Conservation (phyloP, 345 rosid species). For the Fremontodendron californicum region DNA sequence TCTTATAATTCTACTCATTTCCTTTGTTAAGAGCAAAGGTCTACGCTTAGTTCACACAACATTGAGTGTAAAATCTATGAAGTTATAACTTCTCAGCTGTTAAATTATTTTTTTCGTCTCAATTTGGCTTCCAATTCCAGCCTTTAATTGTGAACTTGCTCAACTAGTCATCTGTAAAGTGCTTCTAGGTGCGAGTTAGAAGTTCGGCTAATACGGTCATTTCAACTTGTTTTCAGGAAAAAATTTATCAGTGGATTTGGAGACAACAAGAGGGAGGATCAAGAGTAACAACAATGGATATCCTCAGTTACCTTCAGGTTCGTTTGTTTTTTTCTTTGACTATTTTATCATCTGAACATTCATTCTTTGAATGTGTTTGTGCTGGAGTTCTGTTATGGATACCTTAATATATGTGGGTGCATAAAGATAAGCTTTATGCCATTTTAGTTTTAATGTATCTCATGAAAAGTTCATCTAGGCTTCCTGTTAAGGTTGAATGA, state of each 20-base stretch:
- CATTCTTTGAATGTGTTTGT: neutral
- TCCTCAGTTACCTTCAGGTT: constrained; percentile 71
- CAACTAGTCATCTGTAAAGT: neutral
- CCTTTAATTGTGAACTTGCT: neutral
- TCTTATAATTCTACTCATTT: neutral
- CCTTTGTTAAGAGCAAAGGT: constrained; percentile 1
- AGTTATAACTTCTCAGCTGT: neutral
- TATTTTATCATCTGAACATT: neutral
- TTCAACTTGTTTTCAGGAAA: constrained; percentile 54
- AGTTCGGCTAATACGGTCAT: neutral
- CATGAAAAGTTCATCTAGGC: neutral
- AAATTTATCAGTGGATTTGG: constrained; percentile 78
- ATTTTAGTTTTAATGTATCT: neutral
- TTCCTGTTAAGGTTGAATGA: neutral
- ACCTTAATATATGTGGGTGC: neutral
- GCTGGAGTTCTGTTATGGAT: neutral
- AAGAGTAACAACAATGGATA: constrained; percentile 63
- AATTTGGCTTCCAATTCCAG: neutral
- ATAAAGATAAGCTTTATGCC: neutral
- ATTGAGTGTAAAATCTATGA: neutral
- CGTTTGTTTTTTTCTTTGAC: neutral
- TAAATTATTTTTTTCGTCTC: neutral
- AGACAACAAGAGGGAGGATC: constrained; percentile 87
- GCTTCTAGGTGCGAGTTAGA: neutral
- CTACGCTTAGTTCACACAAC: neutral